Percentiles rank a stretch among this genome's conserved stretches.
Conservation (phyloP, 257 asterid species). For the Asclepias syriaca region DNA sequence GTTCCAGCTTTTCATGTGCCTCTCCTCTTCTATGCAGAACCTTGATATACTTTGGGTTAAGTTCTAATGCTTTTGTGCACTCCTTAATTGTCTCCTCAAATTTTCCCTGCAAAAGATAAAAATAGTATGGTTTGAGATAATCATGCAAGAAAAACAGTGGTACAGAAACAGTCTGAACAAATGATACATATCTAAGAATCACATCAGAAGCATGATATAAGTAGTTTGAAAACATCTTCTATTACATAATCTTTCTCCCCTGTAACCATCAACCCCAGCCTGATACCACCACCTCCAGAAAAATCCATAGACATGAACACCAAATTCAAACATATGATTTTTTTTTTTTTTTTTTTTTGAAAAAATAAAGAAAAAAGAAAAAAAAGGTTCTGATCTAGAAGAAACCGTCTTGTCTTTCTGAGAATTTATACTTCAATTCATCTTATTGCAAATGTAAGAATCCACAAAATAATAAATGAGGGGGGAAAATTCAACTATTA, state of each 20-base stretch:
- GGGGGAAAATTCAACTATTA: background rate
- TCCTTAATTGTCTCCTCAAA: slow-evolving; percentile 72
- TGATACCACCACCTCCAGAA: background rate
- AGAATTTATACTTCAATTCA: background rate
- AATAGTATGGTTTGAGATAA: background rate
- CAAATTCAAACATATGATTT: too few relatives aligned
- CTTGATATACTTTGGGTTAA: slow-evolving; percentile 70
- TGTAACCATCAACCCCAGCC: background rate
- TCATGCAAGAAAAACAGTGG: background rate
- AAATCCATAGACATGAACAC: too few relatives aligned
- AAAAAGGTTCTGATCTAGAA: background rate
- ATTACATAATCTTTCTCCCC: background rate
- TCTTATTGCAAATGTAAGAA: background rate
- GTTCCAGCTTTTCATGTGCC: slow-evolving; percentile 84
- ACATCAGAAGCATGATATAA: background rate
- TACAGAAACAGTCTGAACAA: background rate
- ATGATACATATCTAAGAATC: background rate
- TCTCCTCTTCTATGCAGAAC: slow-evolving; percentile 86
- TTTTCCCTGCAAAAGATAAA: slow-evolving; percentile 45
- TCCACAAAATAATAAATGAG: background rate
- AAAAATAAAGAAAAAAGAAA: too few relatives aligned
- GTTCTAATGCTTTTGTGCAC: slow-evolving; percentile 84
- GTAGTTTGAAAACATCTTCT: too few relatives aligned
- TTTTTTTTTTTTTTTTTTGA: too few relatives aligned
- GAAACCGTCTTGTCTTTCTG: background rate